Evolutionary conservation across 805 yeast genomes (phyloP).

Genomic region (Isabelozyma pseudorhagii): DNA sequence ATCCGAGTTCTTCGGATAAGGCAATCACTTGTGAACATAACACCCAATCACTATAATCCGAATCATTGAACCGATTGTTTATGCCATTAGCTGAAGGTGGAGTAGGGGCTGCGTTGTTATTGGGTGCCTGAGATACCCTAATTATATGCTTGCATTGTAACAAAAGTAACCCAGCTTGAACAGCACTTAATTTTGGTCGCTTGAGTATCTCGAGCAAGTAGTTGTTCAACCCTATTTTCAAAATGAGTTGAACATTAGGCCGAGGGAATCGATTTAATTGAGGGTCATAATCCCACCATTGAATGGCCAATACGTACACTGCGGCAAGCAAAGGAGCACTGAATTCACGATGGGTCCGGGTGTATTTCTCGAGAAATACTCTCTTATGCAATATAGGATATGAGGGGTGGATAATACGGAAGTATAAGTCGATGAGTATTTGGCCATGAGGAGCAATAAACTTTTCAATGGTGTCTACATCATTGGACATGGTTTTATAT

Average conservation of each 20-base stretch:
- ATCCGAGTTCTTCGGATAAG: conserved; percentile 83
- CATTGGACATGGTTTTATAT: conserved; percentile 66
- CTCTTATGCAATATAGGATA: conserved; percentile 89
- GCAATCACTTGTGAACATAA: conserved; percentile 84
- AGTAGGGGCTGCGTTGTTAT: conserved; percentile 4
- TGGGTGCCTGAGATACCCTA: conserved; percentile 9
- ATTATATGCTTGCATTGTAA: conserved; percentile 58
- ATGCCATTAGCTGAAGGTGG: conserved; percentile 4
- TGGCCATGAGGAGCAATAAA: conserved; percentile 92
- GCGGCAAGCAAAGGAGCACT: conserved; percentile 90
- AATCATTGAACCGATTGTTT: conserved; percentile 14
- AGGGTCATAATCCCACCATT: conserved; percentile 93
- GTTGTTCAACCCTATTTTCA: conserved; percentile 55
- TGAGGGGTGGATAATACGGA: conserved; percentile 83
- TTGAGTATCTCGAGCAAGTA: conserved; percentile 75
- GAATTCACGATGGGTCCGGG: conserved; percentile 87
- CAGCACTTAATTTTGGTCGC: conserved; percentile 87
- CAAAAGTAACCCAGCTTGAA: conserved; percentile 81
- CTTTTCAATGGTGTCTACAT: conserved; percentile 79
- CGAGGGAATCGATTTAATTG: conserved; percentile 70
- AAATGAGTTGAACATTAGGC: conserved; percentile 60
- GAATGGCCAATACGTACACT: conserved; percentile 81
- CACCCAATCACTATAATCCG: conserved; percentile 73
- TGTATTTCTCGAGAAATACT: conserved; percentile 86
- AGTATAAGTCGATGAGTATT: conserved; percentile 72